Base-by-base conservation (phyloP, 495 filamentous ascomycete species). In the Tuber microsphaerosporum region DNA sequence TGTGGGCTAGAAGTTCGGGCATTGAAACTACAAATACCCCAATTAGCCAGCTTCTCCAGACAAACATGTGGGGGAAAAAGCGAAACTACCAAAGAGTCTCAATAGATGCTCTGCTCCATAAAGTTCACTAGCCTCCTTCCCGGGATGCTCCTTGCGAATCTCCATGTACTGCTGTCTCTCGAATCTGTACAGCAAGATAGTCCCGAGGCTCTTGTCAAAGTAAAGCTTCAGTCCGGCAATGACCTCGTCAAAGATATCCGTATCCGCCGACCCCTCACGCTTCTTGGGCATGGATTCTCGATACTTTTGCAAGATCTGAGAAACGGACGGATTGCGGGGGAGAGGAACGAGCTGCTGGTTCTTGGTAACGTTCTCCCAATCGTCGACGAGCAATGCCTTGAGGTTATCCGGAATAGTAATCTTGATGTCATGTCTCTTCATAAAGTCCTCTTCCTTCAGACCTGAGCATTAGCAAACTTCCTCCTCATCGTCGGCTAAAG, bases 351-450 rank as follows among this genome's bases (percentile, higher is more conserved):
- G 89, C 80, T 92, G 91, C 76, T 91, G 89, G 81, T 94, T 93
- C 86, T 98, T 98, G 71, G 95, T 99, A 71, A 97, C 89, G 79
- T 97, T 96, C 84, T 99, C 95, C 95, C 95, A 99, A 85, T 99
- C 95, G 81, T 99, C 95, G 56, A 99, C 95, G 5, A 99, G 90
- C 69, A 95, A 85, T 26, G 91, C 90, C 85, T 97, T 97, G 71
- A 99, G 85, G 72, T 90, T 88, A 81, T 98, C 95, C 3, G 95
- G 93, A 65, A 92, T 89, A 68, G 89, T 86, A 72, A 99, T 89
- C 73, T 92, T 92, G 81, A 98, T 88, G 0, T 91, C 91, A 9
- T 94, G 94, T 17, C 92, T 89, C 26, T 86, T 83, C 76, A 92
- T 88, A 84, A 97, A 97, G 19, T 85, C 85, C 48, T 97, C 94